Conservation (phyloP, 257 asterid genomes). For the Lycium ferocissimum region DNA sequence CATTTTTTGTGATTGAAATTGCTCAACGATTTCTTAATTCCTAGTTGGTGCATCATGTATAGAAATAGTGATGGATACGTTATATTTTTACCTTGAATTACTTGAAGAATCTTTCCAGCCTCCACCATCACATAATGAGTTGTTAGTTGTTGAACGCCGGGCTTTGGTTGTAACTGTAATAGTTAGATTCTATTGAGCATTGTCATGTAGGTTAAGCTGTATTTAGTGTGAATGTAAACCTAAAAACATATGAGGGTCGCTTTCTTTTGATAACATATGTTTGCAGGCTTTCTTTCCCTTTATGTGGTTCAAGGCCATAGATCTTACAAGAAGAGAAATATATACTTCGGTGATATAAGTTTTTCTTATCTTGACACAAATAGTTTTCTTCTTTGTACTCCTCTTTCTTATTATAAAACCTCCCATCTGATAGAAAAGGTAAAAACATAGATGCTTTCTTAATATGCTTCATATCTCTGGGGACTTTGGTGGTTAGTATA, state of each 20-base stretch:
- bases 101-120: neutral
- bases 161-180: neutral
- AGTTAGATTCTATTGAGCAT: neutral
- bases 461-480: neutral
- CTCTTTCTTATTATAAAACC: neutral
- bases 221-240: neutral
- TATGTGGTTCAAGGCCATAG: neutral
- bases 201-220: neutral
- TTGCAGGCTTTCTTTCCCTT: neutral
- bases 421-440: neutral
- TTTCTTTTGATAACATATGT: conserved; percentile 10
- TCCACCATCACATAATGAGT: neutral
- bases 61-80: neutral
- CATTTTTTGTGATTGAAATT: neutral
- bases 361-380: neutral
- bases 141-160: neutral
- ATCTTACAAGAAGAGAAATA: neutral
- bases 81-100: neutral
- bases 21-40: neutral
- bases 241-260: neutral
- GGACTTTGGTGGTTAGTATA: neutral
- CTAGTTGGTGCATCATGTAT: neutral
- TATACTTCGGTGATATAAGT: neutral
- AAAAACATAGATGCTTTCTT: neutral
- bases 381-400: conserved; percentile 14